Evolutionary conservation across 805 yeast genomes (phyloP), one percentile per base, ranked within the genome.

Genomic region (Saturnispora zaruensis): DNA sequence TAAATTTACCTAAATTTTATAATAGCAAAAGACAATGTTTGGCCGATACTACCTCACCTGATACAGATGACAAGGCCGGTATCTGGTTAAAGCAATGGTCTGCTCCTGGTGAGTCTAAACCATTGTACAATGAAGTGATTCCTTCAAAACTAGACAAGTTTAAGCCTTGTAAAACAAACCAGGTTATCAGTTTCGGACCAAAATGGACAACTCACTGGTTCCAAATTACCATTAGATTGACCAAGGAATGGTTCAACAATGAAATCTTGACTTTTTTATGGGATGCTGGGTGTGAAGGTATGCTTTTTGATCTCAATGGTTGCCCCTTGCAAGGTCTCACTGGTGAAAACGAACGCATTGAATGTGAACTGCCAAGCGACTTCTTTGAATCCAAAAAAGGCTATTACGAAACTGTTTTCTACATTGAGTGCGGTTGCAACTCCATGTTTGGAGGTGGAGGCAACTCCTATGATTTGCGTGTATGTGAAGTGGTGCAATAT

Each of bases 151-250:
- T 79, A 56, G 70, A 64, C 21, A 70, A 74, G 21, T 79, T 80
- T 73, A 68, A 73, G 56, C 68, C 71, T 23, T 83, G 87, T n/a
- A 64, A 66, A 13, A 81, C 80, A 55, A 95, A 93, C 21, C 82
- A 86, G 57, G 68, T 73, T 7, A 88, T 86, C 64, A 26, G 25
- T 9, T 50, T 56, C 48, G 97, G 98, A 0, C 99, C 99, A 3
- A 84, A 95, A 13, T 91, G 99, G 99, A 83, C 91, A 51, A 85
- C 98, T 1, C 95, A 88, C 55, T 91, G 99, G 99, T 88, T 93
- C 67, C 77, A 79, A 57, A 68, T 91, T 20, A 67, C 73, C 13
- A 66, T 87, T 51, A 69, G 71, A n/a, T 70, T 91, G 5, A 96
- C 96, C 0, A 56, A 70, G 14, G 63, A 72, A 3, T 82, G 87